These are phyloP conservation scores for Gamsiella multidivaricata DNA, from an alignment of 192 early-diverging fungal genomes.

Conservation along the genomic window DNA sequence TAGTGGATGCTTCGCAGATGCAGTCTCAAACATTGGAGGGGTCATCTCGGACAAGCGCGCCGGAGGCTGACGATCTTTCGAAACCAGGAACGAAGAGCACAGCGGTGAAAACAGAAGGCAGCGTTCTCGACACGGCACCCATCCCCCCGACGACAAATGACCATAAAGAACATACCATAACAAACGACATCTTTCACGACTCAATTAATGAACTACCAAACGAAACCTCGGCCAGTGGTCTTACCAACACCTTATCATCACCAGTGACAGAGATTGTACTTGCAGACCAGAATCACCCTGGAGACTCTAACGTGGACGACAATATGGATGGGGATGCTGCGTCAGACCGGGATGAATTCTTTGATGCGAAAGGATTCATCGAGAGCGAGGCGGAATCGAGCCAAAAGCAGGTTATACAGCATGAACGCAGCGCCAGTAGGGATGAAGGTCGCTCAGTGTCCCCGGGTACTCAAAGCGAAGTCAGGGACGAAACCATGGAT, in stretches of 20 bases:
- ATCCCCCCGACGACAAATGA: background rate
- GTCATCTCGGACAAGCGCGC: background rate
- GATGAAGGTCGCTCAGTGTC: background rate
- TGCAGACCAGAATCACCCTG: background rate
- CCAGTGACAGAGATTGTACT: background rate
- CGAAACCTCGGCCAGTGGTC: background rate
- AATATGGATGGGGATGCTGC: slow-evolving; percentile 21
- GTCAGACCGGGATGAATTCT: slow-evolving; percentile 44
- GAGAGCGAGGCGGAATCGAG: slow-evolving; percentile 27
- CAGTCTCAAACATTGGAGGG: background rate
- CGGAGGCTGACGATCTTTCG: no score
- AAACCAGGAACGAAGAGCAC: background rate
- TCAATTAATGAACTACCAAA: background rate
- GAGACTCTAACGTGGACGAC: background rate
- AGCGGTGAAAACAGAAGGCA: slow-evolving; percentile 8
- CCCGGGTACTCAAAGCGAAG: no score
- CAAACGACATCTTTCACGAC: slow-evolving; percentile 5
- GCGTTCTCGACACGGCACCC: background rate
- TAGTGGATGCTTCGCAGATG: slow-evolving; percentile 40
- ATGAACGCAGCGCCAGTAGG: background rate
- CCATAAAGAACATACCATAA: background rate
- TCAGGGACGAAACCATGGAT: background rate
- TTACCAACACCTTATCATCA: background rate
- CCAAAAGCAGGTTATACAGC: background rate
- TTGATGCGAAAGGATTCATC: slow-evolving; percentile 47